These are phyloP conservation scores for Hypoxylon fragiforme DNA, from an alignment of 495 filamentous ascomycete species.

Conservation along the genomic window DNA sequence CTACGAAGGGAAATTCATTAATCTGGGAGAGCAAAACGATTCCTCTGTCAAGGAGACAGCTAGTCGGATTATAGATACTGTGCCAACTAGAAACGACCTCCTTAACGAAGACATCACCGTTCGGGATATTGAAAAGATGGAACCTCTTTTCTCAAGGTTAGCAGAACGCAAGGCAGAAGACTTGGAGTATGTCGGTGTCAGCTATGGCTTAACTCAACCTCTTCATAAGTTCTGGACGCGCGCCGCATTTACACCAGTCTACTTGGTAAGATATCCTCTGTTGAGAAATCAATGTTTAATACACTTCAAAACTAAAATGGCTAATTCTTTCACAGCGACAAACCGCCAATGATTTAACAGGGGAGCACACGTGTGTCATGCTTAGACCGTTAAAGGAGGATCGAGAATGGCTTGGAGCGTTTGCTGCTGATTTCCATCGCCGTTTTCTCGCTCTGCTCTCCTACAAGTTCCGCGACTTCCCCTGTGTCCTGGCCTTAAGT, in stretches of 20 bases:
- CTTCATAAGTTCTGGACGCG: slow-evolving; percentile 97
- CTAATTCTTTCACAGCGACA: slow-evolving; percentile 59
- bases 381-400: slow-evolving; percentile 75
- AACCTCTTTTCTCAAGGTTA: slow-evolving; percentile 88
- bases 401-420: slow-evolving; percentile 82
- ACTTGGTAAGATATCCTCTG: slow-evolving; percentile 61
- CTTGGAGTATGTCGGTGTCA: slow-evolving; percentile 93
- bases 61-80: not conserved
- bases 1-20: slow-evolving; percentile 92
- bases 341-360: slow-evolving; percentile 93
- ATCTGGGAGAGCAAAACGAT: slow-evolving; percentile 55
- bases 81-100: slow-evolving; percentile 49
- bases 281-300: too few relatives aligned
- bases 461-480: slow-evolving; percentile 89
- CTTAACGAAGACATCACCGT: slow-evolving; percentile 88
- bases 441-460: slow-evolving; percentile 86
- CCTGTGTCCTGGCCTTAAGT: slow-evolving; percentile 76
- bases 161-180: slow-evolving; percentile 77
- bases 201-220: slow-evolving; percentile 84
- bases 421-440: slow-evolving; percentile 87
- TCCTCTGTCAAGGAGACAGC: not conserved
- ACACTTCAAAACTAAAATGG: not conserved
- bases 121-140: slow-evolving; percentile 87
- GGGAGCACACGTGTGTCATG: slow-evolving; percentile 98
- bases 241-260: slow-evolving; percentile 81